phyloP scores from a whole-genome alignment of 2,329 filamentous ascomycete species.

The Xylaria sp. region DNA sequence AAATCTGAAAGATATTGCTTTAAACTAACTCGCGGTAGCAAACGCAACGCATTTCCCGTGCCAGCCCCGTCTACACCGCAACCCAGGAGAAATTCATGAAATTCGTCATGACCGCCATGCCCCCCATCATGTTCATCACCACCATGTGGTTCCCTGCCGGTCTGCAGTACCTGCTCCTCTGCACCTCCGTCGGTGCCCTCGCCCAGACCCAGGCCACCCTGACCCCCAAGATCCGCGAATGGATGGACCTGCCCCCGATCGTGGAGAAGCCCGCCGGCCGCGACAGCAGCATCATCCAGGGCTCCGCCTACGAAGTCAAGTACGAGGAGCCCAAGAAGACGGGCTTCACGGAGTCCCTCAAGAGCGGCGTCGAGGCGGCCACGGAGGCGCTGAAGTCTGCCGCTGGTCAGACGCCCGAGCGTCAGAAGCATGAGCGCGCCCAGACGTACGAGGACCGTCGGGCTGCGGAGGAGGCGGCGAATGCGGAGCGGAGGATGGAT shows the following conservation, averaged over 20 bases:
- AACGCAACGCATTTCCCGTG: constrained; percentile 14
- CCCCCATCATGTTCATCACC: constrained; percentile 39
- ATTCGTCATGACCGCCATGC: constrained; percentile 40
- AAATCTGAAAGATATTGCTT: too few relatives aligned
- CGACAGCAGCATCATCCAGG: not conserved
- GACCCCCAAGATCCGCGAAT: constrained; percentile 37
- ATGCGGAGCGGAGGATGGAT: constrained; percentile 31
- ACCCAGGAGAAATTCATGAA: constrained; percentile 36
- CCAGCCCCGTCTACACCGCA: constrained; percentile 27
- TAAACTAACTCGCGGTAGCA: constrained; percentile 11
- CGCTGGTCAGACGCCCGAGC: constrained; percentile 18
- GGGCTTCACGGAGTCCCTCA: constrained; percentile 34
- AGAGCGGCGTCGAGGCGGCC: not conserved
- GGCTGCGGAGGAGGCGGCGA: constrained; percentile 35
- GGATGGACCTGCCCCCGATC: constrained; percentile 38
- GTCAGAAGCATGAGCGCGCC: constrained; percentile 24
- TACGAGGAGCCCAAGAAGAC: constrained; percentile 13
- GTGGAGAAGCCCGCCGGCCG: constrained; percentile 30
- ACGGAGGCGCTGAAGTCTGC: constrained; percentile 6
- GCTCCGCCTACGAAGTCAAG: not conserved
- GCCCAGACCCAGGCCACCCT: constrained; percentile 36
- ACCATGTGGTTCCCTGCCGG: constrained; percentile 45
- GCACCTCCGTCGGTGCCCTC: constrained; percentile 31
- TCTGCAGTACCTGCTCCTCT: constrained; percentile 46
- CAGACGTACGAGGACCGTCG: constrained; percentile 29